Evolutionary conservation across 768 basidiomycete genomes (phyloP).

Genomic region (Leccinum subgranulosum): DNA sequence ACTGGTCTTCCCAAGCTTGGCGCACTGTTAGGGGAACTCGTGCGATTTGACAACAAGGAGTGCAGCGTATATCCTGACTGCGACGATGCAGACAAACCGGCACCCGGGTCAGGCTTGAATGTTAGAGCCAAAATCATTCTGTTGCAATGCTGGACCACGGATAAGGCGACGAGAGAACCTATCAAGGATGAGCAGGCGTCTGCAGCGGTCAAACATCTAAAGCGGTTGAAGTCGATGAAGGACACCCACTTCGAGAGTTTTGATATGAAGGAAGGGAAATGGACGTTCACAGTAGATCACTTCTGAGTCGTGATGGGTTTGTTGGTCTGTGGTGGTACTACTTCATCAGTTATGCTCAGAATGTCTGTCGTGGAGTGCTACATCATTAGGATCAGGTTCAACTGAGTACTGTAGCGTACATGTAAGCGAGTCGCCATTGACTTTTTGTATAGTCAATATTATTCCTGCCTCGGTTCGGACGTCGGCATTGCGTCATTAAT

Average conservation of each 20-base stretch:
- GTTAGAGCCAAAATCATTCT: constrained; percentile 78
- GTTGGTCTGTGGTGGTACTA: not conserved
- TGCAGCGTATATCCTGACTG: constrained; percentile 92
- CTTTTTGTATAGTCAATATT: constrained; percentile 9
- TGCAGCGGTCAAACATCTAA: constrained; percentile 66
- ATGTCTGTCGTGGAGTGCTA: not conserved
- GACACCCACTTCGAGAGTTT: constrained; percentile 83
- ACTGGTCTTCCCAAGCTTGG: constrained; percentile 78
- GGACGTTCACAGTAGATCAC: constrained; percentile 93
- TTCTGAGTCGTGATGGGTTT: constrained; percentile 50
- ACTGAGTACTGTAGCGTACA: constrained; percentile 8
- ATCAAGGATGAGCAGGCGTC: constrained; percentile 80
- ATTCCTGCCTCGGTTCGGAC: not conserved
- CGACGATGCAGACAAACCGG: constrained; percentile 81
- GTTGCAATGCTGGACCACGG: constrained; percentile 80
- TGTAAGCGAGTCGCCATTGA: constrained; percentile 12
- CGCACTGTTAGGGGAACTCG: constrained; percentile 80
- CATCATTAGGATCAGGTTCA: constrained; percentile 7
- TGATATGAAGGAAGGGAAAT: constrained; percentile 76
- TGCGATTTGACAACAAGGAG: constrained; percentile 89
- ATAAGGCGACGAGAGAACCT: constrained; percentile 88
- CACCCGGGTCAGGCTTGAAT: constrained; percentile 83
- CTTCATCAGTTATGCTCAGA: not conserved
- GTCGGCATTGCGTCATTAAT: constrained; percentile 1
- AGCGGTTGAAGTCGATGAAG: constrained; percentile 79